A percentile compares a stretch with the other conserved stretches of the same genome.
Evolutionary conservation across 2,329 filamentous ascomycete genomes (phyloP).

Genomic region (Exophiala viscosa): DNA sequence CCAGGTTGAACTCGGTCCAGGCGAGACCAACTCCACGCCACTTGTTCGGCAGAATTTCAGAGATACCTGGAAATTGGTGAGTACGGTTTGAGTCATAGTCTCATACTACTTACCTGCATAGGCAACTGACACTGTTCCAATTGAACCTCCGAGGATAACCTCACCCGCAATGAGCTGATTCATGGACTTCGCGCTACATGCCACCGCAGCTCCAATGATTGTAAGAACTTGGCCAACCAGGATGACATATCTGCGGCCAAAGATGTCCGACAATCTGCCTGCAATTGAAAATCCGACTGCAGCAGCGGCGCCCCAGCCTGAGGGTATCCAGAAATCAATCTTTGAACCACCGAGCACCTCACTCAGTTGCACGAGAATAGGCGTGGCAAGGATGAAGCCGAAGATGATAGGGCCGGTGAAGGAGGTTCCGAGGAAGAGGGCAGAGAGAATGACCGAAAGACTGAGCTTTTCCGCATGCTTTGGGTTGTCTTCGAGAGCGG

Average conservation of each 20-base stretch:
- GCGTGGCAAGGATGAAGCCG: slow-evolving; percentile 20
- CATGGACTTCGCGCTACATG: slow-evolving; percentile 19
- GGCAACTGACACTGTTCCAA: slow-evolving; percentile 17
- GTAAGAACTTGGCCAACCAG: slow-evolving; percentile 21
- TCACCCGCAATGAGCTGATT: slow-evolving; percentile 21
- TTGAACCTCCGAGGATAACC: slow-evolving; percentile 21
- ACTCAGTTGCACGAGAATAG: slow-evolving; percentile 20
- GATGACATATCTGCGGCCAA: slow-evolving; percentile 22
- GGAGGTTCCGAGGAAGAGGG: slow-evolving; percentile 21
- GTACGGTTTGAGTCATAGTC: neutral
- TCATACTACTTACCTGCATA: slow-evolving; percentile 15
- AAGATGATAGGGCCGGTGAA: slow-evolving; percentile 22
- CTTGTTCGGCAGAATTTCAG: slow-evolving; percentile 23
- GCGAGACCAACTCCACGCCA: slow-evolving; percentile 19
- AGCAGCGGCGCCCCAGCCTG: slow-evolving; percentile 20
- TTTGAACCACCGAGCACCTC: slow-evolving; percentile 17
- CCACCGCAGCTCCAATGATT: slow-evolving; percentile 16
- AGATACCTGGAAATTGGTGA: slow-evolving; percentile 10
- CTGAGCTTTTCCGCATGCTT: slow-evolving; percentile 18
- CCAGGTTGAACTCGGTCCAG: slow-evolving; percentile 22
- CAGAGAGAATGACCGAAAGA: slow-evolving; percentile 18
- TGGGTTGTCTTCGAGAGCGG: slow-evolving; percentile 21
- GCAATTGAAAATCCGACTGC: slow-evolving; percentile 19
- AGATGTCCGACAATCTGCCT: slow-evolving; percentile 20
- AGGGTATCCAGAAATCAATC: slow-evolving; percentile 21